Base-by-base conservation (phyloP, 1,139 yeast species). In the Candida sanyaensis region DNA sequence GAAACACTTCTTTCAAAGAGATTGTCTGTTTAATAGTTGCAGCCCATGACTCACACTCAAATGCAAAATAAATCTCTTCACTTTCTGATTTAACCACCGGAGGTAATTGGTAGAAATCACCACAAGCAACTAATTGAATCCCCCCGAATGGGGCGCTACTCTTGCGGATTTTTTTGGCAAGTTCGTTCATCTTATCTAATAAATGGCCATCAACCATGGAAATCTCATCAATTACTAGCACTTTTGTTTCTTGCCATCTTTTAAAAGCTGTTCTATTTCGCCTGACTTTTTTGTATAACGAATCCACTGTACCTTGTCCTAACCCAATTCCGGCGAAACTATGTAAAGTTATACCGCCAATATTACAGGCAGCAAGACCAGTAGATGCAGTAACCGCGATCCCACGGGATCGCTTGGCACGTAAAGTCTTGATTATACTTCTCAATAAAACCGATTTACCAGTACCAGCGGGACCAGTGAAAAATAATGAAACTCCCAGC, bases 391-490 rank as follows among this genome's bases (percentile, higher is more conserved):
- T 90, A 1, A 90, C 89, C 0, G 90, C 95, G 1, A 91, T 91
- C 1, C 80, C 80, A 2, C 61, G 62, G 1, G 76, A 74, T 59
- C 83, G 74, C 46, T 70, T 75, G 1, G 55, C 49, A 50, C 73
- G 75, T 48, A 93, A 68, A 0, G 78, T 73, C 53, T 81, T 78
- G 46, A 93, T 92, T 37, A 93, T 77, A 27, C 86, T 79, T 50
- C 86, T 76, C 43, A 95, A 70, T 17, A 88, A 71, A 5, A 91
- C 84, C 1, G 97, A 89, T 63, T 91, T 91, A 59, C 98, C 98
- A 1, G 97, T 91, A 59, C 97, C 98, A 0, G 98, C 98, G 37
- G 97, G 88, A 37, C 98, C 98, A 0, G 97, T 91, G 60, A 88
- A 91, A 61, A 91, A 91, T 1, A 90, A 65, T 37, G 85, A 87